phyloP scores from a whole-genome alignment of 1,284 basidiomycete species.

The Fomitopsis pinicola region DNA sequence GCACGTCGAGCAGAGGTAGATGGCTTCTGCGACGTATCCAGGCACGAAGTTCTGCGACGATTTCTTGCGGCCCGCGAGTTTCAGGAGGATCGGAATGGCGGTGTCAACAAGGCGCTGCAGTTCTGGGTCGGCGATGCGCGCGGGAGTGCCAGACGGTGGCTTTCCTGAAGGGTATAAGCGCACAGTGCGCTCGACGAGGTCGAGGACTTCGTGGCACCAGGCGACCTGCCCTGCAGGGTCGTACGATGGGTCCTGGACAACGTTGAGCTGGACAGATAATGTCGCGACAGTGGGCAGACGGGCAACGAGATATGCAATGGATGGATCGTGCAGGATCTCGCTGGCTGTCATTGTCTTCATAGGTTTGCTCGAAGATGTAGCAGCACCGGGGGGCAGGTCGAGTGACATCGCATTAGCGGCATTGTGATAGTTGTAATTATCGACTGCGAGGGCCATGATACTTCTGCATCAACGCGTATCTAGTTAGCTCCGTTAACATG shows the following conservation, averaged over 20 bases:
- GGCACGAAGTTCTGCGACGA: slow-evolving; percentile 19
- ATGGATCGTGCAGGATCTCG: not conserved
- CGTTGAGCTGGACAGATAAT: slow-evolving; percentile 40
- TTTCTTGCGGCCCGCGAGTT: slow-evolving; percentile 32
- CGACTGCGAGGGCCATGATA: not conserved
- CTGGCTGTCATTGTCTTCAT: not conserved
- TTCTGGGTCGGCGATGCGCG: slow-evolving; percentile 53
- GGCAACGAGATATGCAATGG: slow-evolving; percentile 47
- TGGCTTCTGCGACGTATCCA: slow-evolving; percentile 60
- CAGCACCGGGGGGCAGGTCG: not conserved
- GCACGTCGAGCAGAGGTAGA: slow-evolving; percentile 70
- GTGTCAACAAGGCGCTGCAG: slow-evolving; percentile 56
- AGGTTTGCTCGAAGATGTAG: not conserved
- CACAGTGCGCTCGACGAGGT: slow-evolving; percentile 62
- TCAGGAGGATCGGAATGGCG: slow-evolving; percentile 56
- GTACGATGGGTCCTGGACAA: slow-evolving; percentile 44
- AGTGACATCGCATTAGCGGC: not conserved
- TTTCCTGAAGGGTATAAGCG: slow-evolving; percentile 32
- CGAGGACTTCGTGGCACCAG: slow-evolving; percentile 77
- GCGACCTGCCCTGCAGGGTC: slow-evolving; percentile 56
- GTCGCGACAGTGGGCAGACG: slow-evolving; percentile 53
- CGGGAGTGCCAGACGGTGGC: slow-evolving; percentile 34
- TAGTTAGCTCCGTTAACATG: too few species aligned
- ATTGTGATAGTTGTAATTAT: not conserved
- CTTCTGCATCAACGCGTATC: not conserved